Evolutionary conservation across 192 early-diverging fungal species (phyloP), one percentile per base, ranked within the genome.

Genomic region (Backusella tuberculispora): DNA sequence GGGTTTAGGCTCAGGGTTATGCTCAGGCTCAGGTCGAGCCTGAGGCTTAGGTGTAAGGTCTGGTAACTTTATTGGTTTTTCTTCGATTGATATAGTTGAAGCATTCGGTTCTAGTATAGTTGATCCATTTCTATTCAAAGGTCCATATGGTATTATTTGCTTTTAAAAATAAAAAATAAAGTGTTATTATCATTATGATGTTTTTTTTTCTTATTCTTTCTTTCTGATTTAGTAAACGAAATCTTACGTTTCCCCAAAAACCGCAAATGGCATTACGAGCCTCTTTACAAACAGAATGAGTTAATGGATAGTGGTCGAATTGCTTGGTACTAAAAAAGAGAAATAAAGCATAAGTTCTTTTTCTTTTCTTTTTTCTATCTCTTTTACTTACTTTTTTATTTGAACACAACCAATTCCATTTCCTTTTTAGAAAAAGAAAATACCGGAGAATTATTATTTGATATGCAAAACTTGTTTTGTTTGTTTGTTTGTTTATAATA

Each of bases 381-480:
- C 15, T 17, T 41, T 2, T 17, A 53, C 66, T 48, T 74, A 66
- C 73, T 17, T 21, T 68, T 66, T 21, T 14, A 75, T 34, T 68
- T 75, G n/a, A 43, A 75, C 29, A 42, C 74, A 75, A 37, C 74
- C 74, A 17, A 75, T 37, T 14, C 74, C 74, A 41, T 19, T 68
- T 4, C 45, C 73, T 74, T 44, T 73, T 21, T 34, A 29, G 14
- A 5, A 26, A 45, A 69, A 21, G 47, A 70, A 40, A 63, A 43
- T 6, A 24, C 24, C 38, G 68, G 6, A 41, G 38, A 41, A 45
- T 26, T 45, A 69, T 41, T 41, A 45, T 12, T 21, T 7, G 19
- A 46, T 69, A n/a, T 6, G 26, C 8, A 26, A 48, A 47, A 48
- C 2, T 13, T 14, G 14, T 38, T n/a, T 17, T 34, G 0, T 34